Evolutionary conservation across 2,329 filamentous ascomycete species (phyloP).

Genomic region (Trichoderma sp.): DNA sequence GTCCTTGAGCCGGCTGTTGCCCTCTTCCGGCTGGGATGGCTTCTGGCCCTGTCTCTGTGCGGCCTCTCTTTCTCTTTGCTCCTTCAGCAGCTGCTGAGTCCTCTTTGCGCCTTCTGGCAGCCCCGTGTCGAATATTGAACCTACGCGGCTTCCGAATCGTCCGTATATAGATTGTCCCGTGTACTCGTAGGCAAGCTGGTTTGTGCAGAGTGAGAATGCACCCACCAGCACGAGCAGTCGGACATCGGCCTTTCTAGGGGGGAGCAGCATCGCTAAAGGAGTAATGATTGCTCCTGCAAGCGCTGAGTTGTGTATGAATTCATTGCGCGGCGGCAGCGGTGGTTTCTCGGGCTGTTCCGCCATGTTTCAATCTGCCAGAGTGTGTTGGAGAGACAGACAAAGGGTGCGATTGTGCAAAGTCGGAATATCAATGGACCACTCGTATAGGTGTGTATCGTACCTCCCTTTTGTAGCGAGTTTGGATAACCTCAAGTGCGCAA

Average conservation of each 20-base stretch:
- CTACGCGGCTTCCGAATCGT: constrained; percentile 44
- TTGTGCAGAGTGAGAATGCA: constrained; percentile 51
- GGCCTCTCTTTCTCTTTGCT: constrained; percentile 43
- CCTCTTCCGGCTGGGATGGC: constrained; percentile 26
- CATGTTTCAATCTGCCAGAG: constrained; percentile 24
- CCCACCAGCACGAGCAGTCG: constrained; percentile 49
- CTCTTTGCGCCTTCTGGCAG: constrained; percentile 55
- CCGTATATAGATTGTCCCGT: constrained; percentile 51
- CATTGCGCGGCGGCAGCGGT: constrained; percentile 34
- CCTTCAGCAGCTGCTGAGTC: constrained; percentile 46
- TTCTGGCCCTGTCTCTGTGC: constrained; percentile 25
- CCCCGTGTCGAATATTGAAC: constrained; percentile 46
- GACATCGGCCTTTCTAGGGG: constrained; percentile 50
- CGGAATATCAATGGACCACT: neutral
- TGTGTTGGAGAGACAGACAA: neutral
- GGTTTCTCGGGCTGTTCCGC: constrained; percentile 28
- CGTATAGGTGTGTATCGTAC: neutral
- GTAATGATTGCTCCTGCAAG: constrained; percentile 47
- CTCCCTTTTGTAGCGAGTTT: neutral
- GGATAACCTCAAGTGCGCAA: neutral
- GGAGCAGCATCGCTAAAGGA: constrained; percentile 48
- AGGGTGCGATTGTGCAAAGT: neutral
- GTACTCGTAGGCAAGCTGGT: constrained; percentile 56
- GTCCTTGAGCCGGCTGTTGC: constrained; percentile 41
- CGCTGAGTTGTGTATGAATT: constrained; percentile 46